Percentiles rank a stretch among this genome's conserved stretches.
phyloP scores from a whole-genome alignment of 148 eudicot species.

The Vaccinium corymbosum region DNA sequence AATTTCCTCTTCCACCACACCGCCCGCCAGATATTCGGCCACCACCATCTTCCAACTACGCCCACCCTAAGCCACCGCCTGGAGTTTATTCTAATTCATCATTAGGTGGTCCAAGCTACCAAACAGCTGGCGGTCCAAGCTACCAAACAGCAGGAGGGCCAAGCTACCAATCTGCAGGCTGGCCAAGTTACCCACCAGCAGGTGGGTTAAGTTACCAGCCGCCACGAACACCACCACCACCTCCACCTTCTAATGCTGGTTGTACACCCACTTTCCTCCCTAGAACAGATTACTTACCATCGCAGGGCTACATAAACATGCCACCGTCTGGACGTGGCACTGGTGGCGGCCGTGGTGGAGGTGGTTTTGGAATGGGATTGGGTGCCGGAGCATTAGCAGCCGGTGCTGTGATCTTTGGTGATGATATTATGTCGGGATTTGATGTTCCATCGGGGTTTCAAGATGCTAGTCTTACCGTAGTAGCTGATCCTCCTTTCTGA shows the following conservation, averaged over 20 bases:
- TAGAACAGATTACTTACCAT: conserved; percentile 19
- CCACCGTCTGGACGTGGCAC: conserved; percentile 43
- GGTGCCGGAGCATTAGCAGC: conserved; percentile 84
- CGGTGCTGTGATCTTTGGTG: conserved; percentile 76
- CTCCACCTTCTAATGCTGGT: conserved; percentile 47
- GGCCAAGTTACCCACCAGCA: conserved; percentile 34
- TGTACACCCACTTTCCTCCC: conserved; percentile 47
- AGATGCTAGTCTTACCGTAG: conserved; percentile 39
- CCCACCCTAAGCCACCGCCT: conserved; percentile 32
- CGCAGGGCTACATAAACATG: conserved; percentile 51
- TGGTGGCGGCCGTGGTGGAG: conserved; percentile 34
- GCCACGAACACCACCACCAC: conserved; percentile 41
- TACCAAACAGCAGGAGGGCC: conserved; percentile 19
- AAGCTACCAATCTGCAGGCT: conserved; percentile 29
- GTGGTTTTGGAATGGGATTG: conserved; percentile 66
- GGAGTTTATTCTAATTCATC: conserved; percentile 29
- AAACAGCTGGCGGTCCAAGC: conserved; percentile 24
- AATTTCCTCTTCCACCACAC: conserved; percentile 23
- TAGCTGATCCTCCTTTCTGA: conserved; percentile 59
- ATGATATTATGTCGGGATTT: conserved; percentile 63
- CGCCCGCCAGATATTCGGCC: conserved; percentile 24
- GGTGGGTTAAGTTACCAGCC: conserved; percentile 36
- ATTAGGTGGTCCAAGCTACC: conserved; percentile 22
- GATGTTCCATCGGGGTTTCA: conserved; percentile 41
- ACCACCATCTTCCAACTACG: conserved; percentile 23